Conservation (phyloP, 371 early-diverging fungal species). For the Saksenaea vasiformis region DNA sequence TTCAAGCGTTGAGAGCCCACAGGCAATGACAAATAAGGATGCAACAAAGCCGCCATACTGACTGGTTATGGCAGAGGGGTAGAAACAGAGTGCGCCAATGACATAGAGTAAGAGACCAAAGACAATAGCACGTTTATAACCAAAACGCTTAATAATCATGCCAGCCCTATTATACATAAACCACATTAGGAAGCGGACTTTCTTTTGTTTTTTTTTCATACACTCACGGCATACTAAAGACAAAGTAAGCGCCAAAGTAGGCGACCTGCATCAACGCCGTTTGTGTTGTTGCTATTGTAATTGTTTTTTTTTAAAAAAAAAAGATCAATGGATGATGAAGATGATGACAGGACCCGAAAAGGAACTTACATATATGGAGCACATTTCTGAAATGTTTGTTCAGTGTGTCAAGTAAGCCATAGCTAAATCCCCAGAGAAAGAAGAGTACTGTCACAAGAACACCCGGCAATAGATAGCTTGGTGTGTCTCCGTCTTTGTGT, state of each 20-base stretch:
- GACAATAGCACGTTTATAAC: slow-evolving; percentile 48
- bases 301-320: too few relatives aligned
- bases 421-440: slow-evolving; percentile 55
- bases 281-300: slow-evolving; percentile 43
- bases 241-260: slow-evolving; percentile 53
- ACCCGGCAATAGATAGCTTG: slow-evolving; percentile 35
- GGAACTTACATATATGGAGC: slow-evolving; percentile 38
- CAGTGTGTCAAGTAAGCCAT: slow-evolving; percentile 47
- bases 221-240: slow-evolving; percentile 49
- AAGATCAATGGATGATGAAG: too few relatives aligned
- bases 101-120: slow-evolving; percentile 48
- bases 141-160: slow-evolving; percentile 37
- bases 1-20: slow-evolving; percentile 49
- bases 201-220: background rate
- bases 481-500: background rate
- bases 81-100: slow-evolving; percentile 48
- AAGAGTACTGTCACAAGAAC: slow-evolving; percentile 43
- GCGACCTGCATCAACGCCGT: slow-evolving; percentile 54
- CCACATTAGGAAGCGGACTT: background rate
- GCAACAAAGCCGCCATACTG: slow-evolving; percentile 50
- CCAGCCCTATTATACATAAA: slow-evolving; percentile 29
- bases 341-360: too few relatives aligned
- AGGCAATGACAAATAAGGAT: slow-evolving; percentile 49
- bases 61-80: slow-evolving; percentile 38
- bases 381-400: slow-evolving; percentile 50